Conservation (phyloP, 306 rosid species). For the Trifolium fragiferum region DNA sequence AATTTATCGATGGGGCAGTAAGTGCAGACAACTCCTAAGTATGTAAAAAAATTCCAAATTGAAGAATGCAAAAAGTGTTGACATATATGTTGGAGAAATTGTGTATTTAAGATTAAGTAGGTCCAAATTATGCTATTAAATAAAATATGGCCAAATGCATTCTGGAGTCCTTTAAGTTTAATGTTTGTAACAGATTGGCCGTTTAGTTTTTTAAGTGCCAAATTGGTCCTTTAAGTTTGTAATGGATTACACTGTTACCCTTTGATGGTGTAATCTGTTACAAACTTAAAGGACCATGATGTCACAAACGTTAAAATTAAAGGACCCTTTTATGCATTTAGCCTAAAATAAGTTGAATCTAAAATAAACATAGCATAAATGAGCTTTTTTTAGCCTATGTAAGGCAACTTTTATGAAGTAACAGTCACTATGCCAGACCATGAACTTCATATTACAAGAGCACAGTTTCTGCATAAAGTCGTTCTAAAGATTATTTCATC, state of each 20-base stretch:
- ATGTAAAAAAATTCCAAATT: slow-evolving; percentile 13
- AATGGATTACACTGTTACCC: too few species aligned
- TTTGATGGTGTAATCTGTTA: too few species aligned
- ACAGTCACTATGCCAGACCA: neutral
- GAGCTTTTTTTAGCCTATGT: neutral
- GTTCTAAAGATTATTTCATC: slow-evolving; percentile 9
- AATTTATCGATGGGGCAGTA: slow-evolving; percentile 33
- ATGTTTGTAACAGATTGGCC: too few species aligned
- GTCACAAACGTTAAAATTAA: too few species aligned
- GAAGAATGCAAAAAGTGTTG: slow-evolving; percentile 4
- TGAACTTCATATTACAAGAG: slow-evolving; percentile 4
- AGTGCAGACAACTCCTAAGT: neutral
- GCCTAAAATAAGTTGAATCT: neutral
- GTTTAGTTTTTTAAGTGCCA: too few species aligned
- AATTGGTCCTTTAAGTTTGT: too few species aligned
- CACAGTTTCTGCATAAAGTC: slow-evolving; percentile 11
- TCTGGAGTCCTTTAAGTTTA: too few species aligned
- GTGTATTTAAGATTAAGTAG: slow-evolving; percentile 1
- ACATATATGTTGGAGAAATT: neutral
- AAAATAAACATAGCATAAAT: neutral
- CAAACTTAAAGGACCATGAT: too few species aligned
- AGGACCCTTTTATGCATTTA: too few species aligned
- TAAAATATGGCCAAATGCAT: neutral
- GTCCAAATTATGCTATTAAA: slow-evolving; percentile 3
- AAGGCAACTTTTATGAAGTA: neutral